Evolutionary conservation across 257 asterid species (phyloP).

Genomic region (Capsicum rhomboideum): DNA sequence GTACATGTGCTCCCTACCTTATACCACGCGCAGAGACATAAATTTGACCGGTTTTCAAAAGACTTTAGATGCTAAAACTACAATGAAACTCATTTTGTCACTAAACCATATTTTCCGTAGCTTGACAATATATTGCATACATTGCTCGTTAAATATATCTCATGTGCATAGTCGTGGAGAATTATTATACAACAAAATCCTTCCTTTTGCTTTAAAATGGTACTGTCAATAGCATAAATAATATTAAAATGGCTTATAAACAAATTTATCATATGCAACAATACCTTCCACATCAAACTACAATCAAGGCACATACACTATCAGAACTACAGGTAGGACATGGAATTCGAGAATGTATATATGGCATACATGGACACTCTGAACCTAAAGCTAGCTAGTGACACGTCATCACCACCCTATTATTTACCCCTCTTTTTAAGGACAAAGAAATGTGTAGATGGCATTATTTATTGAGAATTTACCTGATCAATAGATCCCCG

Average conservation of each 20-base stretch:
- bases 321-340: neutral
- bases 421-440: neutral
- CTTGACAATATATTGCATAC: neutral
- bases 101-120: neutral
- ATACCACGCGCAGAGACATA: neutral
- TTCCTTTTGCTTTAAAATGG: too few relatives aligned
- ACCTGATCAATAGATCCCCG: slow-evolving; percentile 98
- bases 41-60: neutral
- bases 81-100: neutral
- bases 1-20: neutral
- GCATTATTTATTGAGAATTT: neutral
- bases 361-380: neutral
- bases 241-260: too few relatives aligned
- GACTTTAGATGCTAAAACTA: neutral
- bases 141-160: neutral
- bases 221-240: too few relatives aligned
- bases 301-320: neutral
- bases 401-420: neutral
- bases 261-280: neutral
- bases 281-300: neutral
- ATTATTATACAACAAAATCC: neutral
- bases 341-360: neutral
- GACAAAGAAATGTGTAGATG: neutral
- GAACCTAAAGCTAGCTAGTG: neutral
- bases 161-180: neutral